Evolutionary conservation across 495 filamentous ascomycete species (phyloP), one percentile per base, ranked within the genome.

Genomic region (Aspergillus asperescens): DNA sequence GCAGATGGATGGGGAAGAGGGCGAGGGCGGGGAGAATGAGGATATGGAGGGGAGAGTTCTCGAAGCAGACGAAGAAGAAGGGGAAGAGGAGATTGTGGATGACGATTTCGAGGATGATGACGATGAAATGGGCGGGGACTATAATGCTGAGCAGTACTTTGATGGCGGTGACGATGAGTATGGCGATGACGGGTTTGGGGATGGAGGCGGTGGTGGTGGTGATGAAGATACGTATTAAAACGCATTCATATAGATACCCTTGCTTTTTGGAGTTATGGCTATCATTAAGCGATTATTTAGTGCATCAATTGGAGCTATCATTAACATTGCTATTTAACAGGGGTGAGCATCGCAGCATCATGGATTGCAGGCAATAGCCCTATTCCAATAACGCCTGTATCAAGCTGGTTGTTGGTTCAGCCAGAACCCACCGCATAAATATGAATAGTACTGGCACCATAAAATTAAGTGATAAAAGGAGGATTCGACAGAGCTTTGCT

Each of bases 61-160:
- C 2, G 70, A 77, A 5, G 69, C 65, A 4, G 76, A 79, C 16
- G 76, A 80, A 25, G 76, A 75, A 5, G 32, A 35, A 8, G 55
- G 58, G 7, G 80, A 72, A 18, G 80, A 80, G 29, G 77, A 79
- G 48, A 73, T 79, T 41, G 70, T 74, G 39, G 79, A 81, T 46
- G 76, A 83, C 56, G 75, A 83, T 32, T 81, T 78, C 40, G 70
- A 75, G 38, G 76, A 77, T 10, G 75, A 80, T 48, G 78, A 81
- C 1, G 77, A 81, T 47, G 78, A 80, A 16, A 75, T 77, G 73
- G 78, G 73, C 8, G 78, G 75, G 0, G 78, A 81, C 53, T 84
- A 85, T 63, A 82, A 85, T 57, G 81, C 81, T 0, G 81, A 85
- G 54, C 74, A 82, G 43, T 84, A 84, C 69, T 85, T 84, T 51